Evolutionary conservation across 805 yeast species (phyloP).

Genomic region (Wickerhamomyces chaumierensis): DNA sequence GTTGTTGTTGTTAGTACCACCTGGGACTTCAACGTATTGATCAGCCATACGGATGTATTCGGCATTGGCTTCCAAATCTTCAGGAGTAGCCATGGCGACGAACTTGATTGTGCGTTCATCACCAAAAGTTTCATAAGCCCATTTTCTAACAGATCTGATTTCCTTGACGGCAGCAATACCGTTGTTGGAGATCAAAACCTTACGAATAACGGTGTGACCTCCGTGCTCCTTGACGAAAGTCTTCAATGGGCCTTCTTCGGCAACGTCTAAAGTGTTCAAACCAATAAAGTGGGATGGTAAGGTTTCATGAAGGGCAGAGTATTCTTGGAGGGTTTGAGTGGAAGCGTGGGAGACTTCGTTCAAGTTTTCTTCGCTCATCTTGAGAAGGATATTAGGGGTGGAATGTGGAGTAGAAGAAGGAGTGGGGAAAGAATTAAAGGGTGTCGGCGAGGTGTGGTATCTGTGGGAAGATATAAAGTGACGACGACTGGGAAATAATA

Average conservation of each 20-base stretch:
- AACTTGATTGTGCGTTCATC: slow-evolving; percentile 88
- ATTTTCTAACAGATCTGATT: slow-evolving; percentile 92
- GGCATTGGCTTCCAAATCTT: slow-evolving; percentile 91
- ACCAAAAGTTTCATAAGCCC: slow-evolving; percentile 99
- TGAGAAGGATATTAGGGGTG: background rate
- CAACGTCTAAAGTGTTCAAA: slow-evolving; percentile 61
- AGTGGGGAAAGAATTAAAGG: background rate
- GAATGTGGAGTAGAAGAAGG: background rate
- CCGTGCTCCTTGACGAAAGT: slow-evolving; percentile 77
- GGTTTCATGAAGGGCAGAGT: slow-evolving; percentile 23
- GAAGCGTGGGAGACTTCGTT: slow-evolving; percentile 23
- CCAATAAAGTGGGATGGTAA: slow-evolving; percentile 77
- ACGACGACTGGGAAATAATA: background rate
- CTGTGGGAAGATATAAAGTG: too few relatives aligned
- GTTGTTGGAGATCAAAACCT: slow-evolving; percentile 88
- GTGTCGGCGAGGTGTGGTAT: too few relatives aligned
- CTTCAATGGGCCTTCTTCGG: slow-evolving; percentile 67
- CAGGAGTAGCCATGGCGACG: slow-evolving; percentile 99
- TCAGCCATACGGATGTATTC: slow-evolving; percentile 99
- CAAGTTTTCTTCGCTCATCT: slow-evolving; percentile 30
- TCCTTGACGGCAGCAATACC: slow-evolving; percentile 99
- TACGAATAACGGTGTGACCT: slow-evolving; percentile 91
- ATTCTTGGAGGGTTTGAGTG: slow-evolving; percentile 21
- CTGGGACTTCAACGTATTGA: slow-evolving; percentile 96
- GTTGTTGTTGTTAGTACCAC: slow-evolving; percentile 97